Evolutionary conservation across 2,329 filamentous ascomycete genomes (phyloP).

Genomic region (Colletotrichum brevisporum): DNA sequence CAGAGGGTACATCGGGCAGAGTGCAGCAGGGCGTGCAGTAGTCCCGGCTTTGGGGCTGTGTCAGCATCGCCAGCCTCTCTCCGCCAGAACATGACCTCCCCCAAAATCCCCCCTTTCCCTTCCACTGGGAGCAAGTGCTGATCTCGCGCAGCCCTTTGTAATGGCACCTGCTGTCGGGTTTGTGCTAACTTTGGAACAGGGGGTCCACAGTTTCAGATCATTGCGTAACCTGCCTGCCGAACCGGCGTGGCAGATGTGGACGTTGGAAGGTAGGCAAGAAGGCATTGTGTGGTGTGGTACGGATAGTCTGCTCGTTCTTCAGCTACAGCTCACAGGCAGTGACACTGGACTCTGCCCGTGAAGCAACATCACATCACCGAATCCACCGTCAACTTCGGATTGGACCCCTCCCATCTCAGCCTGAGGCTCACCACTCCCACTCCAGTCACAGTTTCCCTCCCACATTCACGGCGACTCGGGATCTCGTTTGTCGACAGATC

Average conservation of each 20-base stretch:
- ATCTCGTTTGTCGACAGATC: neutral
- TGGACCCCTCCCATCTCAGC: slow-evolving; percentile 26
- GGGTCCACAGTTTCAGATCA: slow-evolving; percentile 35
- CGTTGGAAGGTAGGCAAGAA: neutral
- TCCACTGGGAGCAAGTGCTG: slow-evolving; percentile 8
- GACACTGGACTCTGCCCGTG: neutral
- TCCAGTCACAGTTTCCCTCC: neutral
- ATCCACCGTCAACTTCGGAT: slow-evolving; percentile 8
- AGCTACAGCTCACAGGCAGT: neutral
- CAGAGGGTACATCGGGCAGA: neutral
- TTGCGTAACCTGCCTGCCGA: slow-evolving; percentile 36
- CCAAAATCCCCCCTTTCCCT: neutral
- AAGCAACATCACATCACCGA: neutral
- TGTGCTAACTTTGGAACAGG: slow-evolving; percentile 40
- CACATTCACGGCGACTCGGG: neutral
- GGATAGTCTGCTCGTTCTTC: slow-evolving; percentile 1
- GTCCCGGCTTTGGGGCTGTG: slow-evolving; percentile 40
- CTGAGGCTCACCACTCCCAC: slow-evolving; percentile 11
- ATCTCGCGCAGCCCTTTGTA: slow-evolving; percentile 13
- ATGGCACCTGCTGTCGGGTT: slow-evolving; percentile 10
- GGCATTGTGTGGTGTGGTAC: neutral
- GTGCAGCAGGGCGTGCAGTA: slow-evolving; percentile 37
- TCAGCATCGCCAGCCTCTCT: slow-evolving; percentile 42
- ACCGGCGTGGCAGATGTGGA: slow-evolving; percentile 17
- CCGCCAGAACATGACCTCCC: neutral